Conservation (phyloP, 805 yeast genomes). For the Blastobotrys chiropterorum region DNA sequence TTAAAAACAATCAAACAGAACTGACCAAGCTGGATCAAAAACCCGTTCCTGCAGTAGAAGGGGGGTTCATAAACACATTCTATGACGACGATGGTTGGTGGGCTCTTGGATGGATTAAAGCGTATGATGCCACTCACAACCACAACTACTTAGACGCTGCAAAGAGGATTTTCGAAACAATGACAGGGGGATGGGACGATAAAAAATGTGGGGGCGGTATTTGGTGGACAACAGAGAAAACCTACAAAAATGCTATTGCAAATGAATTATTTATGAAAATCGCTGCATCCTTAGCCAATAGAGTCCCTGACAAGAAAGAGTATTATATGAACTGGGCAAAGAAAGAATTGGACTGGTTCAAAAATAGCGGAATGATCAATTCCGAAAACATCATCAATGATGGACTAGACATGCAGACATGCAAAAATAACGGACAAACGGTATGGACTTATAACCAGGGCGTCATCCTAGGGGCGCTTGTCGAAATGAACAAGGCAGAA, state of each 20-base stretch:
- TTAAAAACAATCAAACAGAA: no score
- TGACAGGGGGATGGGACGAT: slow-evolving; percentile 9
- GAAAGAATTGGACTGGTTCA: slow-evolving; percentile 10
- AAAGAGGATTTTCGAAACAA: slow-evolving; percentile 5
- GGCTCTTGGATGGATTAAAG: slow-evolving; percentile 15
- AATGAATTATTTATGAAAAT: slow-evolving; percentile 12
- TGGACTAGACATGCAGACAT: slow-evolving; percentile 9
- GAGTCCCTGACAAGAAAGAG: slow-evolving; percentile 1
- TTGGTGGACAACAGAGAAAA: slow-evolving; percentile 9
- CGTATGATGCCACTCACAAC: slow-evolving; percentile 11
- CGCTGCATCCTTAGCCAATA: slow-evolving; percentile 11
- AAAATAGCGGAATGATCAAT: slow-evolving; percentile 8
- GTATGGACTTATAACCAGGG: slow-evolving; percentile 16
- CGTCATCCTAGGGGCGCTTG: slow-evolving; percentile 13
- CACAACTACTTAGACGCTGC: slow-evolving; percentile 10
- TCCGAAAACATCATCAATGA: slow-evolving; percentile 8
- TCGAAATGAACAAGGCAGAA: slow-evolving; percentile 6
- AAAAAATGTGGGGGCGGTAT: slow-evolving; percentile 13
- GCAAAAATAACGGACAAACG: slow-evolving; percentile 8
- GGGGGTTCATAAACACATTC: no score
- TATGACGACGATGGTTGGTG: slow-evolving; percentile 18
- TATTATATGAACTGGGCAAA: slow-evolving; percentile 11
- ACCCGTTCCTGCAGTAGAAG: no score
- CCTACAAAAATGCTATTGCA: slow-evolving; percentile 14
- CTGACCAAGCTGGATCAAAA: no score